Evolutionary conservation across 352 stramenopile species (phyloP), one percentile per base, ranked within the genome.

Genomic region (Elongisporangium prolatum): DNA sequence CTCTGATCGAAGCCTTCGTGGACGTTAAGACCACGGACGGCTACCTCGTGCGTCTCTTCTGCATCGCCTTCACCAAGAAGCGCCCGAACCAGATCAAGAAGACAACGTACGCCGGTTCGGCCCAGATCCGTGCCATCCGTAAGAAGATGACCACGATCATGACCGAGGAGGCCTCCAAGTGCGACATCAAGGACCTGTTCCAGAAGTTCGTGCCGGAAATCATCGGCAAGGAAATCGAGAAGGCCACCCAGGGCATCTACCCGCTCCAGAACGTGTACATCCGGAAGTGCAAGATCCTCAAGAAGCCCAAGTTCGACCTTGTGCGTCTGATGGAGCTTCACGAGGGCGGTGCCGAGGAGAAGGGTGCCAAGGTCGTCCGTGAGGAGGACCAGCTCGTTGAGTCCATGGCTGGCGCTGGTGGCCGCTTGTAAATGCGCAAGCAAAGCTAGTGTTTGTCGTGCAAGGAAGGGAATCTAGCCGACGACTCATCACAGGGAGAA

Each of bases 221-320:
- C 69, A 99, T 99, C 64, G 97, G 96, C 64, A 96, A 98, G 70
- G 90, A 99, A 67, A 99, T 99, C 70, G 95, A 98, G 66, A 97
- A 98, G 80, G 89, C 95, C 58, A 98, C 91, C 48, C 93, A 98
- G 69, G 84, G 88, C 70, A 98, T 99, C 80, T 99, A 98, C 92
- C 98, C 98, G 54, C 87, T 99, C 62, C 97, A 99, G 85, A 98
- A 99, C 78, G 93, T 98, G 59, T 99, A 96, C 91, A 98, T 99
- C 75, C 95, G 97, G 67, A 99, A 99, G 94, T 97, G 98, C 63
- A 99, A 99, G 95, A 97, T 99, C 53, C 88, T 99, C 40, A 99
- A 99, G 93, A 99, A 99, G 89, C 98, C 98, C 55, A 99, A 99
- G 89, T 99, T 99, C 74, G 98, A 99, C 89, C 77, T 99, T 47